These are phyloP conservation scores for Vinca minor DNA, from an alignment of 257 asterid genomes.

Conservation along the genomic window DNA sequence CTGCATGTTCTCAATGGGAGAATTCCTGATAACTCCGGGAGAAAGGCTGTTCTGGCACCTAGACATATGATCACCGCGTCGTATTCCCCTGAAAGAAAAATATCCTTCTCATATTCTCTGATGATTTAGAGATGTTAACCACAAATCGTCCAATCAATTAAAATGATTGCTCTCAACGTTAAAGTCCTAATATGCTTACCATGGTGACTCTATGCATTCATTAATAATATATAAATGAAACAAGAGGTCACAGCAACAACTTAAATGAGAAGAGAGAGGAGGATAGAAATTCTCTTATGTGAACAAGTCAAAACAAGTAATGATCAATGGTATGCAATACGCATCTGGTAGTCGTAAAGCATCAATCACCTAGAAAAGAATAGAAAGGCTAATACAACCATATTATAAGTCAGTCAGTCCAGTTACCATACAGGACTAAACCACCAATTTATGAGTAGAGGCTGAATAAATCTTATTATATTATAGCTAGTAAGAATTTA, in stretches of 20 bases:
- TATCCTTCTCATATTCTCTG: constrained; percentile 10
- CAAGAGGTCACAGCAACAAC: background rate
- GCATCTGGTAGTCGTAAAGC: background rate
- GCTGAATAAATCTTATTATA: background rate
- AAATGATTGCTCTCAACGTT: background rate
- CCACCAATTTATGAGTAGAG: background rate
- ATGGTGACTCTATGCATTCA: background rate
- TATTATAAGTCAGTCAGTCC: background rate
- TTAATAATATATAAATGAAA: no score
- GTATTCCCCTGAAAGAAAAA: constrained; percentile 55
- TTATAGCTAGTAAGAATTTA: background rate
- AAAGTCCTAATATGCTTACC: background rate
- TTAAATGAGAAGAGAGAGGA: background rate
- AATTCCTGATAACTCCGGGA: constrained; percentile 63
- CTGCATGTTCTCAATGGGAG: constrained; percentile 85
- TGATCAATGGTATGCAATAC: background rate
- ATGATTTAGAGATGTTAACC: background rate
- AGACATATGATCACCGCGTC: constrained; percentile 77
- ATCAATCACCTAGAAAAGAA: background rate
- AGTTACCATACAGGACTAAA: background rate
- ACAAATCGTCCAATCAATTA: background rate
- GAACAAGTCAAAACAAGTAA: background rate
- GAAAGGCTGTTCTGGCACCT: constrained; percentile 72
- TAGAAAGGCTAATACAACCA: background rate
- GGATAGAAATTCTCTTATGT: background rate